Evolutionary conservation across 257 asterid genomes (phyloP), one percentile per base, ranked within the genome.

Genomic region (Euphrasia confusa): DNA sequence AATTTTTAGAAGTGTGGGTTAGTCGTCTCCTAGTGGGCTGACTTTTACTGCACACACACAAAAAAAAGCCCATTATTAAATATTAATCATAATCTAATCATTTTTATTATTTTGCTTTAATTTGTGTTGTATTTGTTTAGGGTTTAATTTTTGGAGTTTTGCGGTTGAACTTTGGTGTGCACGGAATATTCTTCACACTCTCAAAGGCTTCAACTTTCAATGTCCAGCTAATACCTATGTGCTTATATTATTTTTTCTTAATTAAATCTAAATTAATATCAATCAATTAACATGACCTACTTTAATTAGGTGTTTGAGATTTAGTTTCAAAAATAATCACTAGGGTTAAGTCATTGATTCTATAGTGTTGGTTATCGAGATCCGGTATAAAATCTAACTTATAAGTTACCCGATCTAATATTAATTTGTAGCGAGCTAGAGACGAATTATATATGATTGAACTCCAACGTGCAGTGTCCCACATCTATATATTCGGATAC

Each of bases 1-100:
- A 86, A 86, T 82, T 77, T 89, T 80, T 86, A n/a, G 89, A 77
- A 81, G 64, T 66, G 70, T 39, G 94, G 69, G 87, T 74, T 14
- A 71, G 93, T 82, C 90, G 86, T 83, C 82, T 69, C 60, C 63
- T 86, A 86, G 93, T 77, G 95, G 86, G 95, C 95, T 89, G 94
- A 84, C 95, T 83, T 84, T 78, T 68, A 68, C 84, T 81, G 81
- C 63, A 14, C 61, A 74, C 68, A 45, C 72, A 33, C 6, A 6
- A 6, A 37, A 37, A 9, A 37, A 9, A 8, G 42, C 65, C 33
- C 5, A 30, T 30, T 30, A 3, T 76, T 76, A 86, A 30, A 3
- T 30, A 30, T 76, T 76, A 86, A 86, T 82, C 85, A 84, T 89
- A 89, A 82, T 89, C 87, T 82, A 84, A 89, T 86, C 60, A 89